A percentile compares a stretch with the other conserved stretches of the same genome.
These are phyloP conservation scores for Tephrocybe sp. DNA, from an alignment of 768 basidiomycete genomes.

Conservation along the genomic window DNA sequence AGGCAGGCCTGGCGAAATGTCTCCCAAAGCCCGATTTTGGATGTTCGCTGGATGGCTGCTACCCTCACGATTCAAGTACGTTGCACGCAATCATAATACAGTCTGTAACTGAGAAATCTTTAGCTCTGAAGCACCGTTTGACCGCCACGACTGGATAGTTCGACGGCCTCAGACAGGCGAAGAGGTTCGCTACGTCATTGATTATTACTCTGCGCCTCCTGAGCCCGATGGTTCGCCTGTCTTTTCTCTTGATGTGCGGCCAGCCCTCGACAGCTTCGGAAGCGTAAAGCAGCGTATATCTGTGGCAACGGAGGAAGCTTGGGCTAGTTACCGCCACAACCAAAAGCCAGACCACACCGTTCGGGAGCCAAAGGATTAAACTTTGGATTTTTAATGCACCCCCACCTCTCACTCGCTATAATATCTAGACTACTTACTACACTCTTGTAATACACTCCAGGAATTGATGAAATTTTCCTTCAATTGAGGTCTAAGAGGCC, in stretches of 20 bases:
- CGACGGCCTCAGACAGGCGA: slow-evolving; percentile 76
- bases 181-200: slow-evolving; percentile 94
- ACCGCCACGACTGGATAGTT: slow-evolving; percentile 97
- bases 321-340: slow-evolving; percentile 47
- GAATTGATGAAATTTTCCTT: no score
- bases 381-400: background rate
- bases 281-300: slow-evolving; percentile 75
- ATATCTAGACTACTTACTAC: background rate
- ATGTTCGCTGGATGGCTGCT: slow-evolving; percentile 87
- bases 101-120: background rate
- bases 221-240: slow-evolving; percentile 91
- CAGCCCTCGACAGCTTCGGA: slow-evolving; percentile 83
- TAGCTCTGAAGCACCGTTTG: slow-evolving; percentile 92
- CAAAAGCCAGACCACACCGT: slow-evolving; percentile 23
- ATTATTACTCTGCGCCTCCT: slow-evolving; percentile 94
- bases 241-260: slow-evolving; percentile 93
- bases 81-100: slow-evolving; percentile 9
- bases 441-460: background rate
- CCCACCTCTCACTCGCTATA: background rate
- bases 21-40: slow-evolving; percentile 90
- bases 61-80: slow-evolving; percentile 88
- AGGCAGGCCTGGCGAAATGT: slow-evolving; percentile 89
- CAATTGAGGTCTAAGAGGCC: no score
- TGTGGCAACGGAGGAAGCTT: slow-evolving; percentile 68
- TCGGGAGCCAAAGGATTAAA: slow-evolving; percentile 15